Base-by-base conservation (phyloP, 345 rosid genomes). In the Cardamine occulta region DNA sequence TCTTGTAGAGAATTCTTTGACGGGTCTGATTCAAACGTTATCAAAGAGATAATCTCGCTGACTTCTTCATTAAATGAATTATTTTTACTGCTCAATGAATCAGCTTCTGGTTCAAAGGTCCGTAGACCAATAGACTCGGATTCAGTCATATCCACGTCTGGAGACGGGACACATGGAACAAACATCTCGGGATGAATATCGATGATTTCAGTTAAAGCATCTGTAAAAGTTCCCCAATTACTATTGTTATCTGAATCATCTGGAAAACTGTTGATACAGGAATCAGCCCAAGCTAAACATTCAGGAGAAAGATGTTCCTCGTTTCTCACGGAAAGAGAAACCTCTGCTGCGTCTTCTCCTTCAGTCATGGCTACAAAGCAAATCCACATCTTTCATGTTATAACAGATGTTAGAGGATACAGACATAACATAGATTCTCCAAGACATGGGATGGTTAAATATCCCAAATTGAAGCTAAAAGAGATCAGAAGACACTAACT, bases 241-340 rank as follows among this genome's bases (percentile, higher is more conserved):
- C 0, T 28, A 0, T 47, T 68, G 26, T 24, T 39, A 23, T 85
- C 85, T 18, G 80, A 82, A 69, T 73, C 61, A 24, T 85, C 93
- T 48, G 80, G 74, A 70, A 83, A 85, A 39, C 71, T 74, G 66
- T 80, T 60, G 63, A 86, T 81, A 73, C 93, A 91, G 54, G 92
- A 91, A 80, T 91, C 90, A 63, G 78, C 88, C 96, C 93, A 91
- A 34, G 89, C 87, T 73, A 82, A 56, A 74, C 80, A 84, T 73
- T 87, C 97, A 67, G 83, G 64, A 5, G 86, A 86, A 74, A 81
- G 76, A 32, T 35, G 67, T 62, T 86, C 85, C 23, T 78, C 63
- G 18, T 72, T 13, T 78, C 21, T 48, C 0, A 64, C 63, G 2
- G 57, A 57, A 5, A 77, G 39, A 17, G 68, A 72, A 29, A 72